Conservation (phyloP, 768 basidiomycete species). For the Botryobasidium botryosum region DNA sequence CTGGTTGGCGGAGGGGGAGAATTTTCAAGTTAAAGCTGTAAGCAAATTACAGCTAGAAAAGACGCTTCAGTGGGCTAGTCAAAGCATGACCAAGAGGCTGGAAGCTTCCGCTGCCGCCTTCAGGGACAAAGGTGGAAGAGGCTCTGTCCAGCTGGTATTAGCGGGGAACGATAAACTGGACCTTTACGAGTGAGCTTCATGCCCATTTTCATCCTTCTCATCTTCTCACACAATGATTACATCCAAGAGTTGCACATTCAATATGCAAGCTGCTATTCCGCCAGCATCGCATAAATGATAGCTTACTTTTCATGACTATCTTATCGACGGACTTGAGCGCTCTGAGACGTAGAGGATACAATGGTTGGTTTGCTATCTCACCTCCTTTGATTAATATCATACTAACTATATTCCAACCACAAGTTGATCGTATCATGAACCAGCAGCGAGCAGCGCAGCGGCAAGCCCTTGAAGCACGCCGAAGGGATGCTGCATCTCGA, state of each 20-base stretch:
- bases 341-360: conserved; percentile 69
- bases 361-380: conserved; percentile 47
- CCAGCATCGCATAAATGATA: conserved; percentile 67
- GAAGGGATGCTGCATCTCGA: no score
- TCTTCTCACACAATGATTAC: neutral
- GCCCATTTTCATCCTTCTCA: neutral
- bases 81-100: conserved; percentile 34
- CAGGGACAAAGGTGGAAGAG: conserved; percentile 22
- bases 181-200: conserved; percentile 67
- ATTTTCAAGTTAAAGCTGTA: conserved; percentile 41
- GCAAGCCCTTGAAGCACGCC: no score
- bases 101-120: conserved; percentile 61
- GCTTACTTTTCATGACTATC: conserved; percentile 82
- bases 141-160: conserved; percentile 61
- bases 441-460: conserved; percentile 34
- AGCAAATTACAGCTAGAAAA: conserved; percentile 47
- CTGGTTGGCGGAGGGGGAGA: conserved; percentile 19
- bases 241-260: conserved; percentile 58
- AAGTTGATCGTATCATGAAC: conserved; percentile 81
- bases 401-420: neutral
- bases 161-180: conserved; percentile 61
- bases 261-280: conserved; percentile 68
- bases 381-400: neutral
- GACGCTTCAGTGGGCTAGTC: conserved; percentile 35
- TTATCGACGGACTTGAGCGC: conserved; percentile 77